Base-by-base conservation (phyloP, 179 eudicot genomes). In the Carnegiea gigantea region DNA sequence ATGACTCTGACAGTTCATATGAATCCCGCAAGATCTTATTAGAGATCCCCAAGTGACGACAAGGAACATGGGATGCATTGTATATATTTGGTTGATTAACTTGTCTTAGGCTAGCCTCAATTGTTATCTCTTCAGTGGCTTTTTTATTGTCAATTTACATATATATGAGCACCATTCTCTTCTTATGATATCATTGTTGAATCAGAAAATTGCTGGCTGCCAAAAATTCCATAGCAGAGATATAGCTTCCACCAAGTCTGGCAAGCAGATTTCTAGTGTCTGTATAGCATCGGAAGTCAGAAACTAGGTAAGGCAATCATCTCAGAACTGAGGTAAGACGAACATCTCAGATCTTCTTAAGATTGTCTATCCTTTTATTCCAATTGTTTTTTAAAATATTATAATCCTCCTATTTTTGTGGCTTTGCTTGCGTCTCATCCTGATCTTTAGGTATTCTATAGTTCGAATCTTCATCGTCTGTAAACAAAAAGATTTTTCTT, bases 331-430 rank as follows among this genome's bases (percentile, higher is more conserved):
- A 40, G 44, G 9, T 40, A 40, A 54, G 21, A 54, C 15, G 6
- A 15, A 11, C 62, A 14, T 54, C 62, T 54, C 7, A 54, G 62
- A 54, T 54, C 68, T 62, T 62, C 10, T 30, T 8, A 62, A 62
- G 68, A 62, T 62, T 62, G 68, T 62, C 68, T 62, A 62, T 62
- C 68, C 68, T 23, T 62, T 62, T 21, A 62, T 23, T 13, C 68
- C 28, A 9, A n/a, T 62, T 23, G 9, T 23, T 62, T 23, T 62
- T 62, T 5, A 40, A 54, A 40, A 40, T 40, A 0, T 21, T n/a
- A 62, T 62, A 23, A 21, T 62, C 68, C 28, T 9, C 12, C 23
- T 21, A 5, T 62, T 57, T 57, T 18, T 62, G 12, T 62, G 20
- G 5, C 30, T 62, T 62, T 21, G 68, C 11, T 62, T 10, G n/a